Evolutionary conservation across 2,329 filamentous ascomycete species (phyloP), one percentile per base, ranked within the genome.

Genomic region (Fusarium bactridioides): DNA sequence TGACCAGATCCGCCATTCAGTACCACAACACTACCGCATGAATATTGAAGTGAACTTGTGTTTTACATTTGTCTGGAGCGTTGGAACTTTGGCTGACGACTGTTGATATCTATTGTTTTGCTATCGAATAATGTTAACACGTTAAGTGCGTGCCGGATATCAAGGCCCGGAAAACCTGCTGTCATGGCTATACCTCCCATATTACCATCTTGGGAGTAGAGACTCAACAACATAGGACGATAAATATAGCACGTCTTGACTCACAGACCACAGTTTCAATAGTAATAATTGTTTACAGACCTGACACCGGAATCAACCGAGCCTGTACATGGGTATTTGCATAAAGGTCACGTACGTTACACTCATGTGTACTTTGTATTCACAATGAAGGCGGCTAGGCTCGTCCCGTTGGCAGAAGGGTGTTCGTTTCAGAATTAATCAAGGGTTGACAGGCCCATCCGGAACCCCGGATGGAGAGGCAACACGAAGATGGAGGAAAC

Each of bases 301-400:
- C 61, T 67, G 61, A 61, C 51, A 70, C 70, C 61, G 70, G 70
- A 58, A 68, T 33, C 57, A 73, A 59, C 70, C 70, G 70, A 73
- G 38, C 64, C 50, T 69, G 58, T 45, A 43, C 51, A 60, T 64
- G 70, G 58, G 47, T 66, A 54, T 51, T 53, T 59, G 48, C 65
- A 69, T 29, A 44, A 64, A 59, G 35, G n/a, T 47, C 41, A 54
- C 33, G 31, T 37, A 54, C 45, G 38, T 57, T 29, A 41, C 50
- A 58, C 50, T 57, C 63, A 44, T 45, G 38, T 56, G 21, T 48
- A 44, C 31, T 45, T 53, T 41, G 31, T 38, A 48, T 41, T 61
- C 58, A 47, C 29, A 40, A 58, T 53, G 58, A 50, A 55, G 54
- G 67, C 27, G 45, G 54, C 53, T 71, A 61, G 63, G 63, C 56